Base-by-base conservation (phyloP, 2,329 filamentous ascomycete genomes). In the Akanthomyces dipterigenus region DNA sequence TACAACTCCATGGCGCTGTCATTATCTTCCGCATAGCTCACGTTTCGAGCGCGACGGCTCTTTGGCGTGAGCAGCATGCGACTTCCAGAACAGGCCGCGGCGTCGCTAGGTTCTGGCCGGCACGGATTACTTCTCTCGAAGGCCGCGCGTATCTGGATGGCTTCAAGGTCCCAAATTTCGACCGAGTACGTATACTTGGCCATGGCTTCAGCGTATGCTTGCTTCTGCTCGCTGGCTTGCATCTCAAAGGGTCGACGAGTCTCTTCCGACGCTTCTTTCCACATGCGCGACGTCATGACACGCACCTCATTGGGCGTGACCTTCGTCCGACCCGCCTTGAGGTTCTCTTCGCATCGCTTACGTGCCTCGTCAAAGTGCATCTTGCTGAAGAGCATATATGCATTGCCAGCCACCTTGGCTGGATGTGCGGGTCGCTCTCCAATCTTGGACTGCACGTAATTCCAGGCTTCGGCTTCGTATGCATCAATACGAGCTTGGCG, bases 361-460 rank as follows among this genome's bases (percentile, higher is more conserved):
- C 83, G 80, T 9, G 84, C 85, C 24, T 75, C 73, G n/a, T 91
- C 87, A 69, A 86, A 88, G 68, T 88, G 82, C 4, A 82, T 87
- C 67, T 92, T 96, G 71, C 92, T 93, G 75, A 90, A 99, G 55
- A 97, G 82, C 31, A 96, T 82, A 73, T 96, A 98, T 0, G 93
- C 89, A 70, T 96, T 98, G 4, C 88, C 86, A 0, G 88, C 86
- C 0, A 88, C 82, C 65, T 93, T 90, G 56, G 80, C 77, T 5
- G 93, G 93, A 56, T 85, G 87, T 61, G 82, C 76, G 0, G 91
- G 90, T 4, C 89, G 85, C 20, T 89, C 84, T n/a, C 93, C 93
- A 50, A 96, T 84, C 65, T 78, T 75, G 9, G 76, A 70, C 43
- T 76, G 72, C 60, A 87, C 78, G 62, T 82, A 75, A 60, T 80